Conservation (phyloP, 257 asterid species). For the Eustoma russellianum region DNA sequence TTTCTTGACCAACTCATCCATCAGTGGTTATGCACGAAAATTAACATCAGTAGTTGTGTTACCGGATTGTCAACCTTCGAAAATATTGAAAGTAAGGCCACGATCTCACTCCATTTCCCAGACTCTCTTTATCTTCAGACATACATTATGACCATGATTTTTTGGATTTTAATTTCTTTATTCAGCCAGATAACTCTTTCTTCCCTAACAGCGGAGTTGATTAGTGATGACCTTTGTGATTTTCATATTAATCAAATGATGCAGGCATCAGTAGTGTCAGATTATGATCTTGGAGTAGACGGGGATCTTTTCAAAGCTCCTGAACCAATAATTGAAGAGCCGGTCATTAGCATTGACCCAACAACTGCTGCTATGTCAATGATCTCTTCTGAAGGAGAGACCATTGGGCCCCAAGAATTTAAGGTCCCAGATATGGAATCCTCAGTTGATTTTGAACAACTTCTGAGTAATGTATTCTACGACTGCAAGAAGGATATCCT, state of each 20-base stretch:
- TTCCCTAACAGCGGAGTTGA: no score
- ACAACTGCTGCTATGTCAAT: constrained; percentile 71
- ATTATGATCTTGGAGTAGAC: constrained; percentile 75
- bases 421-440: constrained; percentile 59
- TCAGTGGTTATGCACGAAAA: no score
- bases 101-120: no score
- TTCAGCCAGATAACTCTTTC: no score
- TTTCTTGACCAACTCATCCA: no score
- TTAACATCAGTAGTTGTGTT: no score
- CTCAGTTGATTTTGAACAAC: constrained; percentile 57
- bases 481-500: constrained; percentile 84
- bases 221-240: background rate
- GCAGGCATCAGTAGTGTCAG: constrained; percentile 42
- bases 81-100: no score
- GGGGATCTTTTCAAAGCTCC: constrained; percentile 90
- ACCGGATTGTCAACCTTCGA: no score
- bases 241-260: constrained; percentile 9
- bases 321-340: constrained; percentile 45
- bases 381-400: constrained; percentile 79
- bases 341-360: constrained; percentile 60
- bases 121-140: no score
- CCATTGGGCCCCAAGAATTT: constrained; percentile 50
- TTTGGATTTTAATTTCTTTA: no score
- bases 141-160: no score
- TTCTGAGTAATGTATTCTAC: constrained; percentile 70